phyloP scores from a whole-genome alignment of 352 stramenopile genomes.

The Halophytophthora batemanensis region DNA sequence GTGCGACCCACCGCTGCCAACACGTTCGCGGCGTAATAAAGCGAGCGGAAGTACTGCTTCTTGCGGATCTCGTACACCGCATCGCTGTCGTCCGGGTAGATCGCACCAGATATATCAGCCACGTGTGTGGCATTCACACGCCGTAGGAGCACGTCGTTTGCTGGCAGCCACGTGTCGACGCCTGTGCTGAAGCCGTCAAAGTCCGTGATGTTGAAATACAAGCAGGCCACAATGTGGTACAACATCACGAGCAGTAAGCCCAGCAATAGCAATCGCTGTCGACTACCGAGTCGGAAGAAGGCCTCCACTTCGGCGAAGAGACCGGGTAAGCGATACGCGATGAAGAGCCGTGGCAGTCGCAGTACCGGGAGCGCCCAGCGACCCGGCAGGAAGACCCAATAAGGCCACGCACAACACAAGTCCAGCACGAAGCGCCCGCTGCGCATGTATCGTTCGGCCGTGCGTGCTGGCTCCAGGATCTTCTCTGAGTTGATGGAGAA shows the following conservation, averaged over 20 bases:
- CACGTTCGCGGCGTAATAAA: constrained; percentile 60
- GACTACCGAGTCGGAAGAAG: constrained; percentile 36
- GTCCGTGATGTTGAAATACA: constrained; percentile 49
- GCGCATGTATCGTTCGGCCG: constrained; percentile 31
- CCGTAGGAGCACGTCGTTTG: constrained; percentile 36
- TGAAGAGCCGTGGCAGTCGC: constrained; percentile 33
- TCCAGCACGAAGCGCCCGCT: constrained; percentile 35
- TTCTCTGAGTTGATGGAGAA: constrained; percentile 49
- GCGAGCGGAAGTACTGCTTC: constrained; percentile 52
- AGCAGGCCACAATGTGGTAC: constrained; percentile 50
- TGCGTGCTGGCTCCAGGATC: constrained; percentile 34
- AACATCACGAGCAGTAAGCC: constrained; percentile 41
- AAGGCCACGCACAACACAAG: constrained; percentile 31
- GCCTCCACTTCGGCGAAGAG: constrained; percentile 35
- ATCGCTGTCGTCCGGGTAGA: constrained; percentile 16
- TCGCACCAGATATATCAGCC: constrained; percentile 18
- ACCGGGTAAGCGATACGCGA: constrained; percentile 33
- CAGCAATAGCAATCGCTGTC: constrained; percentile 38
- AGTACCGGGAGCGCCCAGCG: constrained; percentile 9
- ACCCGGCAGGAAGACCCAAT: constrained; percentile 27
- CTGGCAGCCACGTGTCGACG: constrained; percentile 46
- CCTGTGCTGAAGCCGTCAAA: constrained; percentile 39
- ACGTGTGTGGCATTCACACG: constrained; percentile 35
- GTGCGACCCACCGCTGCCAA: constrained; percentile 38
- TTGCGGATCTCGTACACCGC: constrained; percentile 30